Conservation (phyloP, 208 protist genomes). For the Trypanosoma mega region DNA sequence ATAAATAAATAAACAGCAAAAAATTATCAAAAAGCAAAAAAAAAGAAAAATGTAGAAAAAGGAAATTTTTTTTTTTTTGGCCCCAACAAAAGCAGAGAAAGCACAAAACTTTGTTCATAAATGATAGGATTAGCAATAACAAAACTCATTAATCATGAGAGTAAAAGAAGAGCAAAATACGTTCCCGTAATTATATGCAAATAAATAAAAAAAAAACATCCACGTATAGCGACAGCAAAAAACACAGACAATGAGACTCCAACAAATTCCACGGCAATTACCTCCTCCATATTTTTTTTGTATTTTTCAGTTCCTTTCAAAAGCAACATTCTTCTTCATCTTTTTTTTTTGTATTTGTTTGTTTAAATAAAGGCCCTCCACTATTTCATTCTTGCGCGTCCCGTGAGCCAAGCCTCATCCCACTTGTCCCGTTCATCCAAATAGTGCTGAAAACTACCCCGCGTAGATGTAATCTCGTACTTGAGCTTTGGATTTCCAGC, state of each 20-base stretch:
- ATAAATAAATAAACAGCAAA: no score
- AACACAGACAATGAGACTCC: background rate
- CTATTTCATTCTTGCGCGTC: conserved; percentile 85
- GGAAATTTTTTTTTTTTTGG: no score
- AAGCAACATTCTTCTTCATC: background rate
- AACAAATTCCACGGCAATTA: background rate
- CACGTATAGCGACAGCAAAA: background rate
- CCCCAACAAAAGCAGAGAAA: no score
- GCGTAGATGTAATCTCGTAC: conserved; percentile 78
- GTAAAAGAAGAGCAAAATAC: no score
- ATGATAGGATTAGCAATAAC: no score
- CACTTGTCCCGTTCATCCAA: conserved; percentile 89
- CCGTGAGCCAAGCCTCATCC: conserved; percentile 92
- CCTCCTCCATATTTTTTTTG: background rate
- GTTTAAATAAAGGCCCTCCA: conserved; percentile 4
- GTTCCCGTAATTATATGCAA: background rate
- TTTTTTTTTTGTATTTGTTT: background rate
- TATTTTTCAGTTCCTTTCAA: no score
- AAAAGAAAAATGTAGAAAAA: no score
- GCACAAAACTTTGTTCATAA: no score
- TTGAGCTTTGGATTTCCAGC: conserved; percentile 88
- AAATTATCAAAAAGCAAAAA: no score
- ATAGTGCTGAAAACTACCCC: conserved; percentile 89
- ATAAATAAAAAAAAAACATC: background rate
- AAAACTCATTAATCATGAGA: no score